Percentiles rank a stretch among this genome's conserved stretches.
Evolutionary conservation across 805 yeast genomes (phyloP).

Genomic region (Candida manassasensis): DNA sequence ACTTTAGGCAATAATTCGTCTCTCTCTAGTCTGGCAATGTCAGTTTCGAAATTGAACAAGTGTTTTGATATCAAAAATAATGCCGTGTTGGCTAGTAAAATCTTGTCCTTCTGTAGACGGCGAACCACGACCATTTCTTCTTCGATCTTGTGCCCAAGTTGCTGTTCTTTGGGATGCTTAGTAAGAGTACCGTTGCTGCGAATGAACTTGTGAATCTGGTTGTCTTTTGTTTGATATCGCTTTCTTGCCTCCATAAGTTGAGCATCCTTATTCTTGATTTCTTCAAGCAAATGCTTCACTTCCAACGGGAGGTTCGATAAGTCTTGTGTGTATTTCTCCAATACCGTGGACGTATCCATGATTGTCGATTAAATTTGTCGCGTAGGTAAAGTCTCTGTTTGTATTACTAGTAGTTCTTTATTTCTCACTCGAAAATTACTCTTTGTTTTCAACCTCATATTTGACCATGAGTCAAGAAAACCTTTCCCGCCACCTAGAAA

Average conservation of each 20-base stretch:
- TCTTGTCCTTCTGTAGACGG: conserved; percentile 71
- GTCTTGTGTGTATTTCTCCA: conserved; percentile 49
- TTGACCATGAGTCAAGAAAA: neutral
- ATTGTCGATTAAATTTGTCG: no score
- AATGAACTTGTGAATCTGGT: conserved; percentile 77
- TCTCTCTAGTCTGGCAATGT: conserved; percentile 66
- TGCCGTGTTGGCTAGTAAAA: conserved; percentile 77
- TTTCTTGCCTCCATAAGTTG: conserved; percentile 62
- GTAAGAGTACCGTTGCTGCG: conserved; percentile 77
- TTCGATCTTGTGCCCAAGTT: conserved; percentile 57
- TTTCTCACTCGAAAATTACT: no score
- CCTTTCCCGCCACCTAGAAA: neutral
- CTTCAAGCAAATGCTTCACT: conserved; percentile 73
- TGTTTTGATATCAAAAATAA: conserved; percentile 74
- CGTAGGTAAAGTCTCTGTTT: no score
- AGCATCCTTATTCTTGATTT: conserved; percentile 65
- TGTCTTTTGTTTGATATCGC: conserved; percentile 65
- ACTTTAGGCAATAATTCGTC: conserved; percentile 74
- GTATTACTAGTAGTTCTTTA: no score
- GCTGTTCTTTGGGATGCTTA: conserved; percentile 77
- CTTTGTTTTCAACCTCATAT: no score
- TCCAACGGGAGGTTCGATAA: conserved; percentile 86
- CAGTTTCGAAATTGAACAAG: conserved; percentile 65
- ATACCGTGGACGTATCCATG: conserved; percentile 86
- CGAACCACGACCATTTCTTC: conserved; percentile 61